Percentiles rank a stretch among this genome's conserved stretches.
Evolutionary conservation across 2,329 filamentous ascomycete species (phyloP).

Genomic region (Penicillium palitans): DNA sequence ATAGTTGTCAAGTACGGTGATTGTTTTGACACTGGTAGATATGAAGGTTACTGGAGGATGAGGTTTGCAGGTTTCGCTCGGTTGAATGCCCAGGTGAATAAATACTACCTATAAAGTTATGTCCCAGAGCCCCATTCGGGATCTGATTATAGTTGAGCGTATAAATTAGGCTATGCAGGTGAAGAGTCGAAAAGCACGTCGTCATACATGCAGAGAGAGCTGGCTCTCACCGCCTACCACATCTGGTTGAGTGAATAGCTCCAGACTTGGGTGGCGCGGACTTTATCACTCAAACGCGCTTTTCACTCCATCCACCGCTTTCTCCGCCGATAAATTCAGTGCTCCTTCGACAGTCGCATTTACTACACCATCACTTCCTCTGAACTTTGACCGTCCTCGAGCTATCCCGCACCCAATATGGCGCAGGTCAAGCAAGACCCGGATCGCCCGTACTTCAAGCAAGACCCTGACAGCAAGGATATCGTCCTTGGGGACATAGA

Average conservation of each 20-base stretch:
- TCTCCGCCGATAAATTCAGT: not conserved
- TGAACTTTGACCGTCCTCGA: not conserved
- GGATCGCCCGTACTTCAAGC: slow-evolving; percentile 43
- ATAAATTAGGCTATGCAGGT: not conserved
- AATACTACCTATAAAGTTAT: no score
- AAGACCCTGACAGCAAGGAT: slow-evolving; percentile 45
- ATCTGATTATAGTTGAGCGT: not conserved
- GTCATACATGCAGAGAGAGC: not conserved
- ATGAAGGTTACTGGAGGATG: not conserved
- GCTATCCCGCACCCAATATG: slow-evolving; percentile 22
- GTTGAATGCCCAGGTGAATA: not conserved
- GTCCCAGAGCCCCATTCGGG: not conserved
- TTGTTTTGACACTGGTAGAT: not conserved
- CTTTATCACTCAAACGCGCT: not conserved
- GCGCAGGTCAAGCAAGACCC: slow-evolving; percentile 45
- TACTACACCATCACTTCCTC: fast-evolving
- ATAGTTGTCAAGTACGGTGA: not conserved
- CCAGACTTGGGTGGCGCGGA: slow-evolving; percentile 8
- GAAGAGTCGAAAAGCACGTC: not conserved
- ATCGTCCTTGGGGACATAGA: slow-evolving; percentile 36
- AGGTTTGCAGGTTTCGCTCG: not conserved
- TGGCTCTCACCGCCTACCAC: slow-evolving; percentile 6
- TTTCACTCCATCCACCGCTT: not conserved
- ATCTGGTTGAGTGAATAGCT: slow-evolving; percentile 5
- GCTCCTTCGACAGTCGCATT: not conserved